Conservation (phyloP, 2,329 filamentous ascomycete species). For the Hypoxylon sp. region DNA sequence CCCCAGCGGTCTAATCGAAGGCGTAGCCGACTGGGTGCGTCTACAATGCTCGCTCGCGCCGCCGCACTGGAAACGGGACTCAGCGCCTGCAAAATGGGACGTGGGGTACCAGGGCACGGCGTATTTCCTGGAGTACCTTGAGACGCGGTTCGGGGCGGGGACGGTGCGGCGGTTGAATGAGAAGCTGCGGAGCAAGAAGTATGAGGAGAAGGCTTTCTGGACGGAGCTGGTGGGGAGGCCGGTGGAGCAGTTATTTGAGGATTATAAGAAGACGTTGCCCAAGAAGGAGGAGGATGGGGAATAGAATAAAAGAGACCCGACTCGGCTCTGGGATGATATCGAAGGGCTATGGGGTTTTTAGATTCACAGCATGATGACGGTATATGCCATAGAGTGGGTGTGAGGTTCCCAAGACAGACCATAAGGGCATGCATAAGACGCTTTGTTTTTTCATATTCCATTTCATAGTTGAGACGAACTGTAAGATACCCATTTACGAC, state of each 20-base stretch:
- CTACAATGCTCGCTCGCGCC: constrained; percentile 80
- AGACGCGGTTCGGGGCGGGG: constrained; percentile 73
- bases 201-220: constrained; percentile 79
- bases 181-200: constrained; percentile 72
- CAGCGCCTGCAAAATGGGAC: constrained; percentile 77
- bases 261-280: constrained; percentile 69
- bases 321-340: not conserved
- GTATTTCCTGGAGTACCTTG: constrained; percentile 91
- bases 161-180: constrained; percentile 77
- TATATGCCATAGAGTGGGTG: not conserved
- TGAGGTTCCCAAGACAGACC: not conserved
- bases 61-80: constrained; percentile 81
- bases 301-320: not conserved
- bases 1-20: constrained; percentile 87
- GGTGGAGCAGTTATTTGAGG: constrained; percentile 79
- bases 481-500: constrained; percentile 35
- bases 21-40: constrained; percentile 93
- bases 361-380: not conserved
- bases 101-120: constrained; percentile 91
- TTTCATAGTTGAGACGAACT: constrained; percentile 19
- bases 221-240: constrained; percentile 74
- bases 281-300: constrained; percentile 43
- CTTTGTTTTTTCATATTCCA: constrained; percentile 3
- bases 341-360: not conserved
- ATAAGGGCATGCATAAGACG: not conserved